Base-by-base conservation (phyloP, 2,329 filamentous ascomycete genomes). In the Cytospora schulzeri region DNA sequence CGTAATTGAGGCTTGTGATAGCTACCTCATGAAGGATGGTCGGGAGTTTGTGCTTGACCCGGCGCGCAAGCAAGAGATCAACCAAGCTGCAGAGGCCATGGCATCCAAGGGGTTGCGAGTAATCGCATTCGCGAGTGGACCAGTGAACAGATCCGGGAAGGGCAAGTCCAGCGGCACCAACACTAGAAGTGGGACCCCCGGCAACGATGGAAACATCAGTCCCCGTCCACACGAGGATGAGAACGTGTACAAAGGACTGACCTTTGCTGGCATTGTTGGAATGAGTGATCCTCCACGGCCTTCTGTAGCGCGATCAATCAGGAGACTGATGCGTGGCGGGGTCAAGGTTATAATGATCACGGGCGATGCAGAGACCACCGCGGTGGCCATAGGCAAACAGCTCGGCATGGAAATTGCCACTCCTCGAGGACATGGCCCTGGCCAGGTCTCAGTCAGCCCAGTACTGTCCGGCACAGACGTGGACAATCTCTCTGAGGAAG, bases 331-430 rank as follows among this genome's bases (percentile, higher is more conserved):
- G 89, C 88, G 92, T 57, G 95, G 95, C 61, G 94, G 94, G 48
- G 95, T 99, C 68, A 95, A 93, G 76, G 92, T 99, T 56, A 96
- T 99, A 71, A 99, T 99, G 95, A 98, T 99, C 70, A 99, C 95
- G 12, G 95, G 95, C 65, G 95, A 99, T 76, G 92, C 95, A 19
- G 93, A 98, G 75, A 92, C 92, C 1, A 99, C 95, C 3, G 95
- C 95, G 2, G 83, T 97, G 54, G 95, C 95, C 0, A 98, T 99
- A 74, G 95, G 92, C 33, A 92, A 86, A 76, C 94, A 97, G 73
- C 83, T 99, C n/a, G 95, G 95, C 50, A 99, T 99, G 92, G 88
- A 89, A 2, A 86, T 98, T 63, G 85, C 83, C 14, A 76, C 78
- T 61, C 80, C 80, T 68, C 84, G 77, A 66, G 84, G 77, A 67